These are phyloP conservation scores for Cercospora sp. DNA, from an alignment of 2,329 filamentous ascomycete species.

Conservation along the genomic window DNA sequence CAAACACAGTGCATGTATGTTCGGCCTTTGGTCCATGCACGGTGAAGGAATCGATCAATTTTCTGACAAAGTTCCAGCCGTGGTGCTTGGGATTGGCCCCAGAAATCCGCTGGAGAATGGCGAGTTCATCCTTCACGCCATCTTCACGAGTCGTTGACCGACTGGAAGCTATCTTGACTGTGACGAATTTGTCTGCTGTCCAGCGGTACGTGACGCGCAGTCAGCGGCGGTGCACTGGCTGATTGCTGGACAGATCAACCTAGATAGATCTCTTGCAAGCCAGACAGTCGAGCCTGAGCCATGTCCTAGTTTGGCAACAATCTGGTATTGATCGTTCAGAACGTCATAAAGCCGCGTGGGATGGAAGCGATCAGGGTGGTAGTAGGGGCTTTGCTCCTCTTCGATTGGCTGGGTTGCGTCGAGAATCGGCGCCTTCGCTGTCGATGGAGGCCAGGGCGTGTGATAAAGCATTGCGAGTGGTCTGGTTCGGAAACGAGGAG, in stretches of 20 bases:
- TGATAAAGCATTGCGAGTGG: neutral
- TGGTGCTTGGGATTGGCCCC: neutral
- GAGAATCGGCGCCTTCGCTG: neutral
- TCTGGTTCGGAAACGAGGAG: neutral
- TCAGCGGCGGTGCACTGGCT: neutral
- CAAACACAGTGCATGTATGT: constrained; percentile 30
- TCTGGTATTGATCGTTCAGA: constrained; percentile 37
- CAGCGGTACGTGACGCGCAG: neutral
- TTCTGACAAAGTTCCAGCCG: constrained; percentile 7
- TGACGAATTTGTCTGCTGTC: neutral
- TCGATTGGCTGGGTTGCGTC: neutral
- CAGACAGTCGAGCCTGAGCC: constrained; percentile 45
- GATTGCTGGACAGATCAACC: neutral
- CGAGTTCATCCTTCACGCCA: neutral
- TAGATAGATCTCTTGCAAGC: constrained; percentile 39
- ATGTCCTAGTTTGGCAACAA: constrained; percentile 46
- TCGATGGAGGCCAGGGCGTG: neutral
- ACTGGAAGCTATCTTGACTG: constrained; percentile 1
- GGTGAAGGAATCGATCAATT: constrained; percentile 17
- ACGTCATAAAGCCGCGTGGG: constrained; percentile 40
- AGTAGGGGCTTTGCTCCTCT: neutral
- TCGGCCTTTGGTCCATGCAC: constrained; percentile 14
- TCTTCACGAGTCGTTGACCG: neutral
- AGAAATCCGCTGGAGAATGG: neutral
- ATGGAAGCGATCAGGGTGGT: constrained; percentile 23